Conservation (phyloP, 148 eudicot genomes). For the Vaccinium darrowii region DNA sequence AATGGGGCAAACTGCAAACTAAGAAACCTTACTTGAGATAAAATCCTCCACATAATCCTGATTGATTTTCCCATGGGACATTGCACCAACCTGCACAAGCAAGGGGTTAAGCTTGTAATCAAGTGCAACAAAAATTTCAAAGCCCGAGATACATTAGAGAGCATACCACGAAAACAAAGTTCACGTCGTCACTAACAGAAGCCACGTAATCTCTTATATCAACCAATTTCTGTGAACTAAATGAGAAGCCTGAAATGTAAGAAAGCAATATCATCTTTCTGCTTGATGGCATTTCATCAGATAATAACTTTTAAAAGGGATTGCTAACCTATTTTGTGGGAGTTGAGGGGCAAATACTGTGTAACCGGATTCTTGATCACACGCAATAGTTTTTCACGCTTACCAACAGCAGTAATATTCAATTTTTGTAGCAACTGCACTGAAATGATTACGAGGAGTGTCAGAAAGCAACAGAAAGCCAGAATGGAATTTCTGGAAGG, state of each 20-base stretch:
- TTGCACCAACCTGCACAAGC: conserved; percentile 82
- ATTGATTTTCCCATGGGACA: conserved; percentile 93
- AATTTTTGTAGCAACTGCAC: conserved; percentile 89
- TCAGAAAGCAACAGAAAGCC: not conserved
- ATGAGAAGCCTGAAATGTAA: conserved; percentile 69
- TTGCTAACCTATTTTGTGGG: conserved; percentile 73
- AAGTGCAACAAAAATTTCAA: conserved; percentile 3
- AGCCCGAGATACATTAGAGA: not conserved
- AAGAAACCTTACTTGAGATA: conserved; percentile 58
- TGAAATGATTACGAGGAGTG: conserved; percentile 33
- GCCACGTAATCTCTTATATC: conserved; percentile 74
- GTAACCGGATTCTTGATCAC: conserved; percentile 91
- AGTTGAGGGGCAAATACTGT: conserved; percentile 77
- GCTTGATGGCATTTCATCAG: not conserved
- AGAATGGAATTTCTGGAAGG: not conserved
- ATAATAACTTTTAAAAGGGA: not conserved
- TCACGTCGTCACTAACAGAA: conserved; percentile 49
- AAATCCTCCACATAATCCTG: conserved; percentile 71
- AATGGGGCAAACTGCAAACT: not conserved
- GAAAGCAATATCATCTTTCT: conserved; percentile 16
- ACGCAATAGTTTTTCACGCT: conserved; percentile 80
- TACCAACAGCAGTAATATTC: conserved; percentile 80
- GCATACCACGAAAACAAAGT: conserved; percentile 90
- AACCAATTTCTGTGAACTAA: conserved; percentile 85
- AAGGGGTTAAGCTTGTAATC: conserved; percentile 18